Evolutionary conservation across 73 alveolate species (phyloP), one percentile per base, ranked within the genome.

Genomic region (Tetrahymena malaccensis): DNA sequence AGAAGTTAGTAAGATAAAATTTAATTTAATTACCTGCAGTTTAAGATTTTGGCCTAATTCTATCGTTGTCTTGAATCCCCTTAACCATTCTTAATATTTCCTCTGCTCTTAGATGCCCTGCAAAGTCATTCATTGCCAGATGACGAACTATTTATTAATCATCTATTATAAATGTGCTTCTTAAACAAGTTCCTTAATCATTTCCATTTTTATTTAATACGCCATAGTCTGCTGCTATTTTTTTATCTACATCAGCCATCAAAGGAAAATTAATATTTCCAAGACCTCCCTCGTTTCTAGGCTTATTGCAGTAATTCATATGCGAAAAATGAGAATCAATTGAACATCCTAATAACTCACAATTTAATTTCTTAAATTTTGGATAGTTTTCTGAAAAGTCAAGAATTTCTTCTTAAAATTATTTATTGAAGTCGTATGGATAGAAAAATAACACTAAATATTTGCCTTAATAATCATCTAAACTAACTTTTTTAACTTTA

Each of bases 361-460:
- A 95, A 94, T 98, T 97, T 58, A 95, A 96, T 97, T 98, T 98
- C 94, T 98, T 98, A 97, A 99, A 99, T 94, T 97, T 98, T 38
- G 97, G 98, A 11, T 99, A 97, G 56, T 96, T 96, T 56, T 98
- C 99, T 34, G 95, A 89, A 94, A 95, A 95, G 43, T 95, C 93
- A 70, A 95, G 43, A 85, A 99, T 99, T 98, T 99, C 99, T 50
- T 99, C 99, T 21, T 99, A 99, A 98, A 99, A 99, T 84, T 99
- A 99, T 96, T 99, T 99, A 89, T 99, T 99, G 97, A 99, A 99
- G 95, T 99, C 99, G 94, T 99, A 97, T 15, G 99, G 99, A 96
- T 99, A 99, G 99, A 99, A 99, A 99, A 99, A 99, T 55, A 99
- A 98, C 94, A 99, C 99, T 17, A 98, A 98, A 96, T 99, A 99